Evolutionary conservation across 768 basidiomycete species (phyloP).

Genomic region (Lactifluus rugatus): DNA sequence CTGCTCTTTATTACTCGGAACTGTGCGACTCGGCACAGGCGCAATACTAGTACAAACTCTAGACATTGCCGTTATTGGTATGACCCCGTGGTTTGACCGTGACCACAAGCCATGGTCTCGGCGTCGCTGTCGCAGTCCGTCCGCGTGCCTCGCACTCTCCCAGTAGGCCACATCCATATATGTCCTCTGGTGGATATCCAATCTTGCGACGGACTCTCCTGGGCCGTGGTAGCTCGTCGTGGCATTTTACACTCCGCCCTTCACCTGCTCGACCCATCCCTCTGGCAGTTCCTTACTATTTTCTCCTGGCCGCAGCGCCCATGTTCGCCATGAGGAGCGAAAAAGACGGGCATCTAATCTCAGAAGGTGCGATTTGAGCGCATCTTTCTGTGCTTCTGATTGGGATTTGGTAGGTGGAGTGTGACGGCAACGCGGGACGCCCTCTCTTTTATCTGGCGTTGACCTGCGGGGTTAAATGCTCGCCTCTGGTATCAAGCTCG

Average conservation of each 20-base stretch:
- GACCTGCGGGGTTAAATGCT: background rate
- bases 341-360: background rate
- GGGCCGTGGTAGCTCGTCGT: background rate
- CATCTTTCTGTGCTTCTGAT: background rate
- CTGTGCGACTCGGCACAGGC: background rate
- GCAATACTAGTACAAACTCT: too few relatives aligned
- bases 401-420: background rate
- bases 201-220: background rate
- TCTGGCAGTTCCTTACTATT: background rate
- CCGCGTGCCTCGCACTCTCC: conserved; percentile 7
- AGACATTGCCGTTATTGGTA: background rate
- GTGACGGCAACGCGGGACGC: background rate
- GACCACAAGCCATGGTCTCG: background rate
- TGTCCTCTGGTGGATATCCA: background rate
- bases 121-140: background rate
- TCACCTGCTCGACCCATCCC: background rate
- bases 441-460: background rate
- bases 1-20: background rate
- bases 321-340: background rate
- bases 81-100: background rate
- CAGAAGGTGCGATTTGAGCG: conserved; percentile 10
- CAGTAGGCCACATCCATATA: background rate
- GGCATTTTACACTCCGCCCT: background rate
- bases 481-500: background rate
- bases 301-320: background rate